Percentiles rank a stretch among this genome's conserved stretches.
Evolutionary conservation across 169 alveolate genomes (phyloP).

Genomic region (Sarcocystis neurona): DNA sequence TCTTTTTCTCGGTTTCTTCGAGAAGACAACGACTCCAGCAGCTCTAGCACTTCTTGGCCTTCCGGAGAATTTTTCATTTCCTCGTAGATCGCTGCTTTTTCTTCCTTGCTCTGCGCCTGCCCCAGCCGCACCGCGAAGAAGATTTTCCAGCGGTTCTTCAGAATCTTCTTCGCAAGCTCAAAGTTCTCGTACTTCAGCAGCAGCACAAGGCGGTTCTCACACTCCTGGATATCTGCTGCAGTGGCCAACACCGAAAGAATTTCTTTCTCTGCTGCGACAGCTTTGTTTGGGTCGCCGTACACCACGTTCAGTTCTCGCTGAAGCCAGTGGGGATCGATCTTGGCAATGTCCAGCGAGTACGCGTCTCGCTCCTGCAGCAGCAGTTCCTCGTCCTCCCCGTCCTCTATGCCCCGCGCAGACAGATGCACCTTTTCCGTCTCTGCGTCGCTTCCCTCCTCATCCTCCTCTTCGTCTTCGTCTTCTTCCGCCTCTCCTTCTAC

Average conservation of each 20-base stretch:
- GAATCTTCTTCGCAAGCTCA: constrained; percentile 86
- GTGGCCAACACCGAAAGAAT: constrained; percentile 73
- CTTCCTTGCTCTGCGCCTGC: constrained; percentile 93
- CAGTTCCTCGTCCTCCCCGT: constrained; percentile 71
- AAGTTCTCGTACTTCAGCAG: constrained; percentile 92
- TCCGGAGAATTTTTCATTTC: constrained; percentile 78
- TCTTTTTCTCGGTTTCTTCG: constrained; percentile 79
- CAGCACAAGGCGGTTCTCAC: constrained; percentile 89
- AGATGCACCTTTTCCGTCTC: constrained; percentile 53
- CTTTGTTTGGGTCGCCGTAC: constrained; percentile 80
- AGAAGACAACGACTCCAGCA: constrained; percentile 75
- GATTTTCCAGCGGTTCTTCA: constrained; percentile 85
- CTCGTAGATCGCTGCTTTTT: constrained; percentile 76
- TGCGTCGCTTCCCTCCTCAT: too few relatives aligned
- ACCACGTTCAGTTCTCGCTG: constrained; percentile 89
- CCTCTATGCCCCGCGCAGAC: constrained; percentile 55
- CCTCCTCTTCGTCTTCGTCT: constrained; percentile 70
- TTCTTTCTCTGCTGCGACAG: constrained; percentile 89
- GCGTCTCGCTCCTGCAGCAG: constrained; percentile 79
- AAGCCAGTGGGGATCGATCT: constrained; percentile 95
- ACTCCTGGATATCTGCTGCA: constrained; percentile 90
- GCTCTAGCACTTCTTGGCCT: constrained; percentile 87
- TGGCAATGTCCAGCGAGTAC: constrained; percentile 78
- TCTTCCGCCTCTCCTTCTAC: constrained; percentile 68
- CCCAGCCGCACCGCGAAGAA: constrained; percentile 91